Percentiles rank a stretch among this genome's conserved stretches.
Evolutionary conservation across 2,329 filamentous ascomycete genomes (phyloP).

Genomic region (Claviceps sp.): DNA sequence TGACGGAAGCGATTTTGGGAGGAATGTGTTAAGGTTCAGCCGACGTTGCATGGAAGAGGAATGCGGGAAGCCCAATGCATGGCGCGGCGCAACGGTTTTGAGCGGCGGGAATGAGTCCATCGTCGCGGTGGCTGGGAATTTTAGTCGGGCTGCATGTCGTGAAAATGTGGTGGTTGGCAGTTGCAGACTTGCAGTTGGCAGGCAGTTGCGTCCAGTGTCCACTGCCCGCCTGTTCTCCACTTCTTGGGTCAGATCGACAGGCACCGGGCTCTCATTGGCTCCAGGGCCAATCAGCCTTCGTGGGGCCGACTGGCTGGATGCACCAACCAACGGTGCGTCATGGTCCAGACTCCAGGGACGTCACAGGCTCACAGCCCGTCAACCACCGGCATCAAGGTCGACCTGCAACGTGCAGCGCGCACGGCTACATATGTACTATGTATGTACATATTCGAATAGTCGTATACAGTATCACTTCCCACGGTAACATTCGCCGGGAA

Average conservation of each 20-base stretch:
- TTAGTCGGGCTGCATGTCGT: background rate
- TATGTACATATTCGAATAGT: no score
- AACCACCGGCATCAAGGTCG: no score
- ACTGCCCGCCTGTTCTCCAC: background rate
- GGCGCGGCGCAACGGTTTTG: background rate
- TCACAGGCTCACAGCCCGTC: no score
- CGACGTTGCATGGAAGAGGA: background rate
- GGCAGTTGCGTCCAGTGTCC: background rate
- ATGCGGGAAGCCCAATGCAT: background rate
- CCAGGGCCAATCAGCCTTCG: background rate
- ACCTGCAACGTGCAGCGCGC: no score
- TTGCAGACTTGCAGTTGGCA: background rate
- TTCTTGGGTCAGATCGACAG: background rate
- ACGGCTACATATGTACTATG: no score
- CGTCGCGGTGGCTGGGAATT: constrained; percentile 6
- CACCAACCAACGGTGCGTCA: background rate
- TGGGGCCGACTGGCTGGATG: background rate
- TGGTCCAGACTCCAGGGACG: no score
- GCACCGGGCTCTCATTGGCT: background rate
- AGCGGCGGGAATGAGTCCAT: background rate
- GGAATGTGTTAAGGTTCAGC: background rate
- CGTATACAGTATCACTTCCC: no score
- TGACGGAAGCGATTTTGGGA: background rate
- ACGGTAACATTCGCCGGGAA: no score
- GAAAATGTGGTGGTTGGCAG: constrained; percentile 5